phyloP scores from a whole-genome alignment of 1,139 yeast genomes.

The Yamadazyma trypodendri region DNA sequence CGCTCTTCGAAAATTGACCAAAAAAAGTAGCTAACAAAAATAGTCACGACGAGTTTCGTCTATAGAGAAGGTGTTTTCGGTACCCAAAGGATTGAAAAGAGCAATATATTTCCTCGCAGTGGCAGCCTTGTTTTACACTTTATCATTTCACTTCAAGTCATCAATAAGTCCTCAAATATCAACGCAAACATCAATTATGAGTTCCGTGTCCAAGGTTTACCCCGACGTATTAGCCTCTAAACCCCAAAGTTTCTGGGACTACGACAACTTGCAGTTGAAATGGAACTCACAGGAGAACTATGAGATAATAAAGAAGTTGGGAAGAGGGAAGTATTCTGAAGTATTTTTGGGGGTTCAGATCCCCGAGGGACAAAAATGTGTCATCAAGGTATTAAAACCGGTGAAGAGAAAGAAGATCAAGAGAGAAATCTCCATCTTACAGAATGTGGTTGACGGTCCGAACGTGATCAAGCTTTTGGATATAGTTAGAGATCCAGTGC shows the following conservation, averaged over 20 bases:
- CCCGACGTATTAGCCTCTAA: conserved; percentile 43
- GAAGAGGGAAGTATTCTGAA: conserved; percentile 50
- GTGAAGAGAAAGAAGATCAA: conserved; percentile 95
- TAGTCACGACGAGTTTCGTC: too few species aligned
- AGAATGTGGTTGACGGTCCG: conserved; percentile 84
- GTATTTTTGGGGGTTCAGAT: conserved; percentile 43
- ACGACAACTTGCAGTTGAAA: conserved; percentile 43
- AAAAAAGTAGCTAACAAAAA: too few species aligned
- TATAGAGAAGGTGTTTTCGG: background rate
- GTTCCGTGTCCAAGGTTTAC: conserved; percentile 42
- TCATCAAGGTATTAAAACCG: conserved; percentile 94
- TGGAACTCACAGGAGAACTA: conserved; percentile 51
- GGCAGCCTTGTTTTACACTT: background rate
- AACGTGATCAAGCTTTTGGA: conserved; percentile 81
- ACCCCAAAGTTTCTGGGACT: conserved; percentile 49
- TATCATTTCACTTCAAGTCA: background rate
- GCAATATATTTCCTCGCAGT: background rate
- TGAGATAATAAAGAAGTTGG: conserved; percentile 46
- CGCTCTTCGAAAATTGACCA: too few species aligned
- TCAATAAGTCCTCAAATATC: background rate
- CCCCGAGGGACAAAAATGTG: conserved; percentile 47
- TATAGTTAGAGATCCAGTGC: conserved; percentile 84
- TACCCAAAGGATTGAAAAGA: background rate
- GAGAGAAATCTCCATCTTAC: conserved; percentile 89
- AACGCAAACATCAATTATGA: conserved; percentile 6